Percentiles rank a stretch among this genome's conserved stretches.
Evolutionary conservation across 73 alveolate genomes (phyloP).

Genomic region (Tetrahymena malaccensis): DNA sequence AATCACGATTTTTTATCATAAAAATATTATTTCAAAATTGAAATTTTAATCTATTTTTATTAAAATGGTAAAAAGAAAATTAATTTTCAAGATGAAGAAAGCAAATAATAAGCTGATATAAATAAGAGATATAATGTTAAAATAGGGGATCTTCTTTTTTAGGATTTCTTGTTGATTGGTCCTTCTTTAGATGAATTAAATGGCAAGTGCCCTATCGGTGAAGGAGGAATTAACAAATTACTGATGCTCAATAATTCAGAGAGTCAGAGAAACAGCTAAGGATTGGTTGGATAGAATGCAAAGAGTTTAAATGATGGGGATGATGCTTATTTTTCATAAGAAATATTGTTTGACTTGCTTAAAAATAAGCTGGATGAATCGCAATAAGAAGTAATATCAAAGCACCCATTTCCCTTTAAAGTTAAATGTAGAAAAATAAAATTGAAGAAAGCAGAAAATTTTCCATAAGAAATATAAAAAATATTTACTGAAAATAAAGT

Average conservation of each 20-base stretch:
- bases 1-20: background rate
- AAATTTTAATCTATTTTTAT: too few relatives aligned
- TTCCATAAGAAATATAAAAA: background rate
- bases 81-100: background rate
- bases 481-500: background rate
- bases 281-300: background rate
- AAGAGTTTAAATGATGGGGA: background rate
- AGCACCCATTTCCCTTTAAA: background rate
- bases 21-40: too few relatives aligned
- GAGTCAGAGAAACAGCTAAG: background rate
- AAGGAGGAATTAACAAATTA: background rate
- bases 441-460: background rate
- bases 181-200: background rate
- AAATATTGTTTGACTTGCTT: background rate
- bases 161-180: background rate
- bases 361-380: background rate
- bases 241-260: background rate
- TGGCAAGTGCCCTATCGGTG: background rate
- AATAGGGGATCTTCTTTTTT: background rate
- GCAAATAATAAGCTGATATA: background rate
- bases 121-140: background rate
- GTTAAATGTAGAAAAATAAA: background rate
- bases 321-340: background rate
- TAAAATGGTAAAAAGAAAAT: background rate
- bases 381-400: background rate